These are phyloP conservation scores for Aurantiochytrium sp. DNA, from an alignment of 108 stramenopile genomes.

Conservation along the genomic window DNA sequence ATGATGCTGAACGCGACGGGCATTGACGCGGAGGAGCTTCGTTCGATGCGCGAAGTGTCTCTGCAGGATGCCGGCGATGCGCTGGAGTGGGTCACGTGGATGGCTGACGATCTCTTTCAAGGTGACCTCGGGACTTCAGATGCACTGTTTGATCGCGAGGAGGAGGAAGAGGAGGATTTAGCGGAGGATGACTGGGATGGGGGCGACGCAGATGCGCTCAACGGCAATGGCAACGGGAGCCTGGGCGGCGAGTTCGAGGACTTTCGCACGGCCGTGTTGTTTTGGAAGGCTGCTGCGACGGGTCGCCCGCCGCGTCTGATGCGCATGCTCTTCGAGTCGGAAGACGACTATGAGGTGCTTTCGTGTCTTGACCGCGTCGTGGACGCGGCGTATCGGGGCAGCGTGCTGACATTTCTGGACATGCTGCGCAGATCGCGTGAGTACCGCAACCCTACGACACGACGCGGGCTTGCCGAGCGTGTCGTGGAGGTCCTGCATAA, in stretches of 20 bases:
- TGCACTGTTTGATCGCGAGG: neutral
- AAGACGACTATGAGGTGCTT: neutral
- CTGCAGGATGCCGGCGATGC: neutral
- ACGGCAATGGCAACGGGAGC: neutral
- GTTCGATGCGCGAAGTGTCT: neutral
- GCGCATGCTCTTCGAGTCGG: neutral
- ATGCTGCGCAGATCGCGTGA: neutral
- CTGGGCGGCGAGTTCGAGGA: neutral
- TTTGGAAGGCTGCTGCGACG: neutral
- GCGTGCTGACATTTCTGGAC: neutral
- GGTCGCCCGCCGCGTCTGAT: neutral
- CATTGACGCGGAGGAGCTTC: neutral
- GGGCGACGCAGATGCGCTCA: neutral
- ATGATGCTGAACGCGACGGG: neutral
- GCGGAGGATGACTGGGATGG: neutral
- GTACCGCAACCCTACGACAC: neutral
- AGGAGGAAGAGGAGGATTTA: neutral
- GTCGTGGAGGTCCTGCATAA: neutral
- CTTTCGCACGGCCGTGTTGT: neutral
- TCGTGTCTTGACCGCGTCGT: neutral
- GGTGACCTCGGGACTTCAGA: neutral
- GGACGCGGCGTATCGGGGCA: neutral
- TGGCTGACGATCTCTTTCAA: neutral
- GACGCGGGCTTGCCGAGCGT: neutral
- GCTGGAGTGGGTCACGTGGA: neutral